phyloP scores from a whole-genome alignment of 78 protist species.

The Speleostelium caveatum region DNA sequence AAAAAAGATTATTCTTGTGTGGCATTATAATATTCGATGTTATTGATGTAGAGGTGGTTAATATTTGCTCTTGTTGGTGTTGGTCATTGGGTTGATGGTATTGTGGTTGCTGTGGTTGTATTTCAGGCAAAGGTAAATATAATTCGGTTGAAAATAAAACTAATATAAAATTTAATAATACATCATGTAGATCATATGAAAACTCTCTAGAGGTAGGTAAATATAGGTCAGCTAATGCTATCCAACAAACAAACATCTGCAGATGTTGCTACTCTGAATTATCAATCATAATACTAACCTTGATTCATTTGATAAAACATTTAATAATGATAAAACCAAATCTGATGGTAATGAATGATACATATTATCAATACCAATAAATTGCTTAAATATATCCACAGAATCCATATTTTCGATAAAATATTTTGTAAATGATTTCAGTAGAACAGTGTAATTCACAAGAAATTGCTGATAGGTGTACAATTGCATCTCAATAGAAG shows the following conservation, averaged over 20 bases:
- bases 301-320: conserved; percentile 44
- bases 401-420: conserved; percentile 57
- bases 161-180: conserved; percentile 34
- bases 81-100: background rate
- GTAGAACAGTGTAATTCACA: conserved; percentile 47
- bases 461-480: conserved; percentile 43
- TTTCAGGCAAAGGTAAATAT: conserved; percentile 37
- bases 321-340: conserved; percentile 28
- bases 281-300: conserved; percentile 5
- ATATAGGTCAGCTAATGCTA: background rate
- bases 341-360: conserved; percentile 46
- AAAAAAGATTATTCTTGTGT: conserved; percentile 14
- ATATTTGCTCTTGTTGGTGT: background rate
- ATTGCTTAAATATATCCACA: conserved; percentile 28
- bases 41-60: background rate
- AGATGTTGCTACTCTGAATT: background rate
- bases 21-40: background rate
- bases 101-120: background rate
- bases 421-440: conserved; percentile 43
- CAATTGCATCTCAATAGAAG: conserved; percentile 25
- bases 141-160: conserved; percentile 64
- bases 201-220: conserved; percentile 15
- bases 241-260: background rate
- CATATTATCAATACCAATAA: conserved; percentile 16
- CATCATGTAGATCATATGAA: conserved; percentile 68